Evolutionary conservation across 371 early-diverging fungal genomes (phyloP).

Genomic region (Umbelopsis sp.): DNA sequence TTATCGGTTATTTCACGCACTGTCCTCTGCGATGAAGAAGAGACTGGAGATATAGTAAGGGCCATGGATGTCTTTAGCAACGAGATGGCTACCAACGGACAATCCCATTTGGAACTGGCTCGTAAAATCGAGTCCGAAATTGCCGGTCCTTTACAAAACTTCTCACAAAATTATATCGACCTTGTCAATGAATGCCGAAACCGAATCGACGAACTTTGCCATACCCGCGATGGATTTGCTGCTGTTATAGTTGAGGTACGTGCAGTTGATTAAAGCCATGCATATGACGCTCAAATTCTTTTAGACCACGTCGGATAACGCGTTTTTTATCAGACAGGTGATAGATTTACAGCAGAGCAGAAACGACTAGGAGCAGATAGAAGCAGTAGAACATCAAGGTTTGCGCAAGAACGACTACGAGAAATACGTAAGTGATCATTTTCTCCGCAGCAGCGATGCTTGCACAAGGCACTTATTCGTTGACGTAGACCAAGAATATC

Average conservation of each 20-base stretch:
- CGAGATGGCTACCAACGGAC: constrained; percentile 36
- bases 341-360: not conserved
- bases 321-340: not conserved
- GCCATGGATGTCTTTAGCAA: constrained; percentile 28
- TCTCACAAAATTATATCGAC: constrained; percentile 6
- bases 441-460: not conserved
- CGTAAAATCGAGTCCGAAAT: constrained; percentile 30
- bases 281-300: not conserved
- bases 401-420: constrained; percentile 8
- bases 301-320: not conserved
- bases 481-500: not conserved
- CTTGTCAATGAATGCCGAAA: not conserved
- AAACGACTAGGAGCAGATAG: constrained; percentile 25
- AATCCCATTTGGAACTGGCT: constrained; percentile 43
- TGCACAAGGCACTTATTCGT: not conserved
- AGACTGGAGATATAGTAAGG: constrained; percentile 16
- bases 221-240: not conserved
- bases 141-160: constrained; percentile 27
- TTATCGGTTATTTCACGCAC: not conserved
- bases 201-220: not conserved
- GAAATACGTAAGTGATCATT: constrained; percentile 5
- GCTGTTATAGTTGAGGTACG: not conserved
- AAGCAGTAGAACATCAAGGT: constrained; percentile 18
- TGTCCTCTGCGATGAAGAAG: constrained; percentile 13
- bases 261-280: too few species aligned